Conservation (phyloP, 805 yeast genomes). For the Pichia gijzeniarum region DNA sequence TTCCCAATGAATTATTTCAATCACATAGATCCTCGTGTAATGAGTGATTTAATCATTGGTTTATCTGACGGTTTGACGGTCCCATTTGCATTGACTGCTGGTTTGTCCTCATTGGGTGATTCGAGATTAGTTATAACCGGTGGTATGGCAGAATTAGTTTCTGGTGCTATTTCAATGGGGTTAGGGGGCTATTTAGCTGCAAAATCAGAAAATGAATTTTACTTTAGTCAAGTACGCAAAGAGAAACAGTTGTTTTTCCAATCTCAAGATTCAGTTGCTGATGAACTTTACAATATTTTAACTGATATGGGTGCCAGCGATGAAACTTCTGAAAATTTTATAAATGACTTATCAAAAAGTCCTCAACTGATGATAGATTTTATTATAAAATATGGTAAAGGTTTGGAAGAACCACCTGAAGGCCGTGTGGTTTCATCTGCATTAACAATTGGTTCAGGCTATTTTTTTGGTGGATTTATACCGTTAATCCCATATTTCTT, state of each 20-base stretch:
- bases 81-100: slow-evolving; percentile 98
- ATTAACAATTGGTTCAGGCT: slow-evolving; percentile 80
- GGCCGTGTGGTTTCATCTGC: slow-evolving; percentile 87
- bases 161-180: slow-evolving; percentile 98
- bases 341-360: slow-evolving; percentile 68
- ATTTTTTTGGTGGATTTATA: slow-evolving; percentile 87
- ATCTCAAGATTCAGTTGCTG: slow-evolving; percentile 58
- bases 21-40: slow-evolving; percentile 79
- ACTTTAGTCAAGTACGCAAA: slow-evolving; percentile 60
- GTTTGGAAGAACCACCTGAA: slow-evolving; percentile 93
- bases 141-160: slow-evolving; percentile 94
- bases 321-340: slow-evolving; percentile 64
- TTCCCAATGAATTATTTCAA: slow-evolving; percentile 32
- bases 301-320: slow-evolving; percentile 68
- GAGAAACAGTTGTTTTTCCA: slow-evolving; percentile 65
- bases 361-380: slow-evolving; percentile 81
- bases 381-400: slow-evolving; percentile 80
- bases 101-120: slow-evolving; percentile 85
- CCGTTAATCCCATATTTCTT: slow-evolving; percentile 92
- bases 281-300: slow-evolving; percentile 75
- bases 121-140: slow-evolving; percentile 90
- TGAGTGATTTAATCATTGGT: slow-evolving; percentile 91
- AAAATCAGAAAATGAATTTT: slow-evolving; percentile 75
- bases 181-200: slow-evolving; percentile 96
- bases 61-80: slow-evolving; percentile 94